Evolutionary conservation across 2,329 filamentous ascomycete species (phyloP), one percentile per base, ranked within the genome.

Genomic region (Davidsoniella australis): DNA sequence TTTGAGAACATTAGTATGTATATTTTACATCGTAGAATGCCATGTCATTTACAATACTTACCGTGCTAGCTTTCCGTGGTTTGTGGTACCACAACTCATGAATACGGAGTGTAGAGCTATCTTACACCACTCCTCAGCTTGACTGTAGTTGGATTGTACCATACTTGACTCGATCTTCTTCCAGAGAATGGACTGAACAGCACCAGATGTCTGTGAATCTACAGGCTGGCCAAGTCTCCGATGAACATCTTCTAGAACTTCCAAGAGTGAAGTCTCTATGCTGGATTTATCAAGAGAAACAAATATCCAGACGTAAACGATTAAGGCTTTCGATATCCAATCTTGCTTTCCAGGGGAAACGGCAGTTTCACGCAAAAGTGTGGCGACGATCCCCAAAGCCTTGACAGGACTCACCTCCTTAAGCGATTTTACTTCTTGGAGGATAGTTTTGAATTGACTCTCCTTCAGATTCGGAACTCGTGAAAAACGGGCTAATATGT

Each of bases 161-260:
- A 75, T 76, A 12, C 68, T 67, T 1, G 68, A 63, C 47, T 87
- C 82, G n/a, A 84, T 68, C 23, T 71, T 74, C 62, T 86, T 91
- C 86, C 87, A 95, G 3, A 94, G 64, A 3, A 94, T 78, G 33
- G 76, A 82, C 56, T 85, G 80, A 5, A 75, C 73, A 33, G 80
- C 79, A 54, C 78, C 75, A 10, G 82, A 76, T 5, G 78, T 77
- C 54, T 75, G 70, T 4, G 73, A 62, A 18, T 72, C 68, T 4
- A 93, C 60, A 0, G 70, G 60, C 1, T 63, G 62, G 4, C 64
- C 61, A 3, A 72, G 62, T 16, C 64, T 66, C 1, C 66, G 62
- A 1, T 68, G 58, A 1, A 83, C 59, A 7, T 52, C 50, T 7
- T 58, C 54, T 10, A 65, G 33, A 1, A 41, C 43, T 4, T 51